These are phyloP conservation scores for Ananas comosus DNA, from an alignment of 176 grass and related monocot species.

Conservation along the genomic window DNA sequence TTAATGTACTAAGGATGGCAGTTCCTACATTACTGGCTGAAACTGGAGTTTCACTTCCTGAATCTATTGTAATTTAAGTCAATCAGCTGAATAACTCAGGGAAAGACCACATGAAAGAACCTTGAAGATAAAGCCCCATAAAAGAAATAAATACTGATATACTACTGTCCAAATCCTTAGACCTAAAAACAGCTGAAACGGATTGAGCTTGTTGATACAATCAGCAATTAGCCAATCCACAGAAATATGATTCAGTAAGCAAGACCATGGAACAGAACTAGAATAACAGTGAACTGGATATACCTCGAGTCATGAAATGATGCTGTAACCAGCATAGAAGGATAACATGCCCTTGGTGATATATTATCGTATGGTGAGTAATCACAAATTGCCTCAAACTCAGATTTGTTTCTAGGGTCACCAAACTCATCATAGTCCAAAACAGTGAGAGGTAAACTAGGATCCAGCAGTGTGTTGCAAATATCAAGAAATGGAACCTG, in stretches of 20 bases:
- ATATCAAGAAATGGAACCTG: slow-evolving; percentile 97
- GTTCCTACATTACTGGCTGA: too few species aligned
- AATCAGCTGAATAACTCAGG: not conserved
- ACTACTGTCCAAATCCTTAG: not conserved
- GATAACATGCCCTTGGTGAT: slow-evolving; percentile 54
- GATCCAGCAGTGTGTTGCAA: slow-evolving; percentile 79
- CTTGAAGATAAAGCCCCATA: not conserved
- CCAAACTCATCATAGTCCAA: slow-evolving; percentile 96
- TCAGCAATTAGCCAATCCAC: slow-evolving; percentile 14
- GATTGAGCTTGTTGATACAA: not conserved
- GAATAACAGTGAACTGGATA: not conserved
- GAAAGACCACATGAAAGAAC: not conserved
- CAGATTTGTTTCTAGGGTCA: slow-evolving; percentile 48
- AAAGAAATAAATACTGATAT: not conserved
- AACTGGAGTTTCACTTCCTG: too few species aligned
- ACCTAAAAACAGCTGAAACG: not conserved
- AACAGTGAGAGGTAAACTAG: slow-evolving; percentile 85
- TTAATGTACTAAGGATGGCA: too few species aligned
- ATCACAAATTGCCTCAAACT: slow-evolving; percentile 63
- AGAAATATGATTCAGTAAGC: not conserved
- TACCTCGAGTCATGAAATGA: slow-evolving; percentile 88
- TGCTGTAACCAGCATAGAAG: slow-evolving; percentile 56
- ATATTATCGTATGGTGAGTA: slow-evolving; percentile 86
- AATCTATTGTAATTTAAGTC: not conserved
- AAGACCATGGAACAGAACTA: not conserved